Conservation (phyloP, 495 filamentous ascomycete species). For the Trichoderma asperelloides region DNA sequence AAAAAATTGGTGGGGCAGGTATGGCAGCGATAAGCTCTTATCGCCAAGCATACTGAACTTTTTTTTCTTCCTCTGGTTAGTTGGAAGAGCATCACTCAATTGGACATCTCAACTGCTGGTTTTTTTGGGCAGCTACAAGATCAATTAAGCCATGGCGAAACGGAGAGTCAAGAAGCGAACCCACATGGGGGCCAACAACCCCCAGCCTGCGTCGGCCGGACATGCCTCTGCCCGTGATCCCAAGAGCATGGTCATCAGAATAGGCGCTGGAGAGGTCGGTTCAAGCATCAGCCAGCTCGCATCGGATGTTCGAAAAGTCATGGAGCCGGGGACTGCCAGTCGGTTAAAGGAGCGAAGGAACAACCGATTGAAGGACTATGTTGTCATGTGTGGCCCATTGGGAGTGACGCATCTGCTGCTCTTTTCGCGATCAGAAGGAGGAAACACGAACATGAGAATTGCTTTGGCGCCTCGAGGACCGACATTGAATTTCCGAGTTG, state of each 20-base stretch:
- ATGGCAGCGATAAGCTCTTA: constrained; percentile 8
- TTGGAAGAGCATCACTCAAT: background rate
- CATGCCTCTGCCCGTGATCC: constrained; percentile 51
- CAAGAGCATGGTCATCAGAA: constrained; percentile 97
- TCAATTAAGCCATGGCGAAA: constrained; percentile 57
- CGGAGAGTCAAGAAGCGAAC: constrained; percentile 83
- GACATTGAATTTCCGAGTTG: constrained; percentile 90
- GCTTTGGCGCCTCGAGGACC: constrained; percentile 85
- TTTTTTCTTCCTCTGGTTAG: background rate
- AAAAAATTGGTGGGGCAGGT: constrained; percentile 5
- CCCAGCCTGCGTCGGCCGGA: constrained; percentile 29
- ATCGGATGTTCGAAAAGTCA: constrained; percentile 81
- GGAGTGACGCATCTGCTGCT: constrained; percentile 91
- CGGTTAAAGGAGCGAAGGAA: constrained; percentile 80
- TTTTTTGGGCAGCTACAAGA: background rate
- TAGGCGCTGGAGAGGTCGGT: constrained; percentile 89
- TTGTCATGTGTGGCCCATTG: constrained; percentile 88
- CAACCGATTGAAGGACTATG: constrained; percentile 87
- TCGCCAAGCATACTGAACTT: constrained; percentile 7
- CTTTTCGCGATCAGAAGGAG: constrained; percentile 81
- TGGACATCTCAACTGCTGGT: background rate
- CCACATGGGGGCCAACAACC: constrained; percentile 63
- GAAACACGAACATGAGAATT: constrained; percentile 87
- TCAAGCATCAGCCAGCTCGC: constrained; percentile 86
- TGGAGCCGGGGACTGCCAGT: constrained; percentile 90